These are phyloP conservation scores for Aspergillus jensenii DNA, from an alignment of 2,329 filamentous ascomycete species.

Conservation along the genomic window DNA sequence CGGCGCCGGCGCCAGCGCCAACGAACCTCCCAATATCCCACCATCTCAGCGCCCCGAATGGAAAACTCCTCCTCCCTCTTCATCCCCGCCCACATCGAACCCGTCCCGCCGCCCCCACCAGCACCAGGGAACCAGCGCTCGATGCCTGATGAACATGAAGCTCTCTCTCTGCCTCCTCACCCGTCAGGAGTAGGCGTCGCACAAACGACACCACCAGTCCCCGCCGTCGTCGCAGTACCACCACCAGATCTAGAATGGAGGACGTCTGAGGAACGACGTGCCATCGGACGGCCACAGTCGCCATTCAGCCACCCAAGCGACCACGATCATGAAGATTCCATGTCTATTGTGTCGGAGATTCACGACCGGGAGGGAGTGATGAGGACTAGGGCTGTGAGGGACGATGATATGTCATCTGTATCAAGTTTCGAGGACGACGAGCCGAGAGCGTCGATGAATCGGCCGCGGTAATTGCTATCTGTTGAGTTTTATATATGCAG, in stretches of 20 bases:
- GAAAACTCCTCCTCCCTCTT: conserved; percentile 5
- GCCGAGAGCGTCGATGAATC: neutral
- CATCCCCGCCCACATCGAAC: neutral
- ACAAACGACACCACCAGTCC: neutral
- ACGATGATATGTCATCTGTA: conserved; percentile 34
- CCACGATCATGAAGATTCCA: neutral
- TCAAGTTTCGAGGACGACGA: conserved; percentile 30
- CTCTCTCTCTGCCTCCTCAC: neutral
- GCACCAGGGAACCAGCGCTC: neutral
- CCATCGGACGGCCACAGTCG: conserved; percentile 15
- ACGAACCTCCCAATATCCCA: conserved; percentile 1
- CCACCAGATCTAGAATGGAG: conserved; percentile 5
- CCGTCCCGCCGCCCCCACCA: neutral
- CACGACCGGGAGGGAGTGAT: conserved; percentile 9
- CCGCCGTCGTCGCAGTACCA: neutral
- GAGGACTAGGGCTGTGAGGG: conserved; percentile 13
- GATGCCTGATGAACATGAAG: neutral
- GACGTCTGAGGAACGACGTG: conserved; percentile 1
- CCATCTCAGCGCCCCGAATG: conserved; percentile 3
- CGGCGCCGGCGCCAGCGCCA: conserved; percentile 21
- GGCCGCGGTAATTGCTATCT: neutral
- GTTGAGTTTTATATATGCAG: no score
- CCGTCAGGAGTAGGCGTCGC: neutral
- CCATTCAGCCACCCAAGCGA: conserved; percentile 25
- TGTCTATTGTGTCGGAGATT: conserved; percentile 28